Base-by-base conservation (phyloP, 2,329 filamentous ascomycete species). In the Aplosporella prunicola region DNA sequence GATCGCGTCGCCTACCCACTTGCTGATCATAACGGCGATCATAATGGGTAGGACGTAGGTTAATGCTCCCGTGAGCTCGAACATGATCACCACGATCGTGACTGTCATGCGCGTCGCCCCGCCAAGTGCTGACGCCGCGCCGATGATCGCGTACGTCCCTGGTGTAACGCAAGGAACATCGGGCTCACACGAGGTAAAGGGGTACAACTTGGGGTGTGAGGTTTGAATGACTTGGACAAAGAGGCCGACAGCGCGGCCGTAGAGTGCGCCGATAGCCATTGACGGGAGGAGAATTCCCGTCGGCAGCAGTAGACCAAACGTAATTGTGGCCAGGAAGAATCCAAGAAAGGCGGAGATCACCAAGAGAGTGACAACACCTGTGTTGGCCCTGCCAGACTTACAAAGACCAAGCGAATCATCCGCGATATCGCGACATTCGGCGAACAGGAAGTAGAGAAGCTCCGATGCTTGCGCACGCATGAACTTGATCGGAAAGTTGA, bases 71-170 rank as follows among this genome's bases (percentile, higher is more conserved):
- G 91, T 98, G 39, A 98, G 78, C 66, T 98, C 91, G 54, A 98
- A 98, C 82, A 95, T 95, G 64, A 98, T 98, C 52, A 96, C 91
- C 4, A 98, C 89, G 47, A 98, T 95, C 9, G 88, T 95, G 9
- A 95, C 87, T 0, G 91, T 98, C 79, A 98, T 93, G 48, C 89
- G 78, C 13, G 89, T 96, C 23, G 93, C 86, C 32, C 91, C 91
- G 5, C 84, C 85, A 2, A 98, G 76, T n/a, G 89, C 86, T 4
- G 91, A 88, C 1, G 91, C 89, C 1, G 91, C 91, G 22, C 91
- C 91, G 44, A 98, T 82, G 51, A 98, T 93, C 45, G 91, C 91
- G 55, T 98, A 98, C 2, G 89, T 93, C 10, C 89, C 91, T 1
- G 91, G 89, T 0, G 84, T 95, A 34, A 98, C 78, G 61, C 91